Conservation (phyloP, 805 yeast species). For the Schizosaccharomyces osmophilus region DNA sequence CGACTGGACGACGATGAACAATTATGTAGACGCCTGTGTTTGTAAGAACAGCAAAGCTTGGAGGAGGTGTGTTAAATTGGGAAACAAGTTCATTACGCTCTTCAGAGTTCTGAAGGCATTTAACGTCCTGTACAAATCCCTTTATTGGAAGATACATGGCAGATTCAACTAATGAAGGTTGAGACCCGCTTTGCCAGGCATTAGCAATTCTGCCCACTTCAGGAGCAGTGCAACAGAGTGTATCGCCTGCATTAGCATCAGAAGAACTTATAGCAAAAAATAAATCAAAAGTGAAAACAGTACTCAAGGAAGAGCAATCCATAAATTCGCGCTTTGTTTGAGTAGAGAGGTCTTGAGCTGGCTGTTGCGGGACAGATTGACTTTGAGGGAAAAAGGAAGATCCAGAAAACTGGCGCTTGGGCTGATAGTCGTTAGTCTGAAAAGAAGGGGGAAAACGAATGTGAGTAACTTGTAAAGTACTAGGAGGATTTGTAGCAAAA, state of each 20-base stretch:
- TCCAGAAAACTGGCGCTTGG: neutral
- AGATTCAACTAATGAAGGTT: constrained; percentile 6
- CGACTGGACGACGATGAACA: neutral
- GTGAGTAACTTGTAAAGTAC: neutral
- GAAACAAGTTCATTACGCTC: constrained; percentile 40
- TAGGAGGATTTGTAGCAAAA: neutral
- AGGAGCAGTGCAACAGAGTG: constrained; percentile 50
- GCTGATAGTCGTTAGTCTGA: neutral
- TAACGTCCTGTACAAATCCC: constrained; percentile 42
- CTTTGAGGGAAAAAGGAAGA: neutral
- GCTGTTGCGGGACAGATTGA: neutral
- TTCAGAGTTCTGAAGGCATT: neutral
- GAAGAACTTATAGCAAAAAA: constrained; percentile 37
- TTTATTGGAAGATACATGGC: constrained; percentile 46
- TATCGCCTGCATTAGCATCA: constrained; percentile 13
- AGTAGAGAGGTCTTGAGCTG: neutral
- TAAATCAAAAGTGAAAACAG: constrained; percentile 64
- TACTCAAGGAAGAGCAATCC: constrained; percentile 30
- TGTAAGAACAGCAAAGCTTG: constrained; percentile 58
- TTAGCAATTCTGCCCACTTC: constrained; percentile 43
- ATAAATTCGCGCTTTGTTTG: constrained; percentile 12
- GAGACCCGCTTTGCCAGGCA: constrained; percentile 8
- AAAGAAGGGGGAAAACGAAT: neutral
- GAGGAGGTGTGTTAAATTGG: constrained; percentile 44
- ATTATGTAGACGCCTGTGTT: constrained; percentile 43